Evolutionary conservation across 202 grass and related monocot species (phyloP).

Genomic region (Schoenoplectus tabernaemontani): DNA sequence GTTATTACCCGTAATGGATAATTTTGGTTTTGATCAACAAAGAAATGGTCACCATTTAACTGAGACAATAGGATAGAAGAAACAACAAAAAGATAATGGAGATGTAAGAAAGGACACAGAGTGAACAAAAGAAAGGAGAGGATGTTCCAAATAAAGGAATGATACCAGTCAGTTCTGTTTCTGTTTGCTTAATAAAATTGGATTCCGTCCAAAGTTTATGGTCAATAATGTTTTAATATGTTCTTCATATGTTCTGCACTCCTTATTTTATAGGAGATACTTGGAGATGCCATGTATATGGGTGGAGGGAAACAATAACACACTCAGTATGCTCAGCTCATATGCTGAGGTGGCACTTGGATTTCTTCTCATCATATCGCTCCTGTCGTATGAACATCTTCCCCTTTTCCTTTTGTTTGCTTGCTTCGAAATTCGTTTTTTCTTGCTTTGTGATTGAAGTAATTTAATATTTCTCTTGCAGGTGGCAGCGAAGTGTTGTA

Average conservation of each 20-base stretch:
- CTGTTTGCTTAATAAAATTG: conserved; percentile 7
- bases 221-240: no score
- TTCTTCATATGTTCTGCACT: conserved; percentile 30
- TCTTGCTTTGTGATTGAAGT: background rate
- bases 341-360: conserved; percentile 80
- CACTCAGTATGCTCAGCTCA: conserved; percentile 56
- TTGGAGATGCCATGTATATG: conserved; percentile 85
- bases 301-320: conserved; percentile 69
- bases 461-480: conserved; percentile 28
- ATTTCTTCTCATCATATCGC: conserved; percentile 89
- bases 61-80: background rate
- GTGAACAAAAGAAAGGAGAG: background rate
- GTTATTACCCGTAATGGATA: background rate
- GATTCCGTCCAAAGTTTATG: background rate
- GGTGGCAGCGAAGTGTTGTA: conserved; percentile 72
- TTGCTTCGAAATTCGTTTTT: background rate
- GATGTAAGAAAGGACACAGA: background rate
- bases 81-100: background rate
- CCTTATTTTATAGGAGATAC: conserved; percentile 56
- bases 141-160: background rate
- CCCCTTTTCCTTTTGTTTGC: conserved; percentile 7
- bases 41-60: background rate
- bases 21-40: background rate
- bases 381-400: conserved; percentile 64
- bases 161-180: background rate